These are phyloP conservation scores for Mycena metata DNA, from an alignment of 768 basidiomycete species.

Conservation along the genomic window DNA sequence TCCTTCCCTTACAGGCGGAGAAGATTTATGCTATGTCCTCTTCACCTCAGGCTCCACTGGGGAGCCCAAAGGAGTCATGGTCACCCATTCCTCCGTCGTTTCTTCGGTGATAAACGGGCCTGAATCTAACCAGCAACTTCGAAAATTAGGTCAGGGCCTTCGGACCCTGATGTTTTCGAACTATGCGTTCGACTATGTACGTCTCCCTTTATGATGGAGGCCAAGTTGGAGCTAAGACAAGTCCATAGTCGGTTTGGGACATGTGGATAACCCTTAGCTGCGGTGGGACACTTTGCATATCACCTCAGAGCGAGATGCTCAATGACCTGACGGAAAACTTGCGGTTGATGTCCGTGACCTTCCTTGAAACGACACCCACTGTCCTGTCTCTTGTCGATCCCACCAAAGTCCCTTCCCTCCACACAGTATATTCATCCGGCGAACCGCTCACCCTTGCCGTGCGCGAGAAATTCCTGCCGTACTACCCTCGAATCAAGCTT, in stretches of 20 bases:
- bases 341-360: slow-evolving; percentile 9
- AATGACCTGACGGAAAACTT: slow-evolving; percentile 11
- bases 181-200: slow-evolving; percentile 22
- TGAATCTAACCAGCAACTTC: slow-evolving; percentile 14
- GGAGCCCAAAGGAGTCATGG: slow-evolving; percentile 21
- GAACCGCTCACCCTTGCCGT: slow-evolving; percentile 3
- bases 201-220: background rate
- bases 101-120: slow-evolving; percentile 20
- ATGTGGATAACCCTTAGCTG: slow-evolving; percentile 10
- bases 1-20: slow-evolving; percentile 1
- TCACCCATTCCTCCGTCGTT: slow-evolving; percentile 13
- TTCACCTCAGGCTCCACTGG: slow-evolving; percentile 9
- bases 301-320: slow-evolving; percentile 9
- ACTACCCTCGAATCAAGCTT: background rate
- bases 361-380: slow-evolving; percentile 17
- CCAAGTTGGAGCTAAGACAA: background rate
- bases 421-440: slow-evolving; percentile 12
- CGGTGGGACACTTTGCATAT: slow-evolving; percentile 10
- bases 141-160: slow-evolving; percentile 2
- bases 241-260: slow-evolving; percentile 20
- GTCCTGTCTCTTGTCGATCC: slow-evolving; percentile 20
- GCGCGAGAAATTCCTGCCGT: background rate
- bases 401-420: background rate
- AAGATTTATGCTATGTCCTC: slow-evolving; percentile 14
- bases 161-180: slow-evolving; percentile 19